A percentile compares a stretch with the other conserved stretches of the same genome.
Evolutionary conservation across 1,284 basidiomycete genomes (phyloP).

Genomic region (Ganoderma multipileum): DNA sequence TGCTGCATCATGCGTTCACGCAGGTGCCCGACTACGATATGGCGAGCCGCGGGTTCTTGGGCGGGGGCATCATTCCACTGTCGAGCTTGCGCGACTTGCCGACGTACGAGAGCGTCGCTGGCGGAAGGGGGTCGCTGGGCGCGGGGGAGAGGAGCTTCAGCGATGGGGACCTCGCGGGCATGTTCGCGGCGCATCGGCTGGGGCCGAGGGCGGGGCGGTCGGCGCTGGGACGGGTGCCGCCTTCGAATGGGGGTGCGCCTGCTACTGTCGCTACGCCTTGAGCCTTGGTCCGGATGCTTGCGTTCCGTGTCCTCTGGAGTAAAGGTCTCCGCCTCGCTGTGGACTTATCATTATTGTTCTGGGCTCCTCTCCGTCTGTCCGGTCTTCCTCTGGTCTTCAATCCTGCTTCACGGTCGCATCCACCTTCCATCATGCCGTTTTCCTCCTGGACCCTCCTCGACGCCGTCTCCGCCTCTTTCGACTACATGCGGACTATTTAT

Average conservation of each 20-base stretch:
- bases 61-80: constrained; percentile 85
- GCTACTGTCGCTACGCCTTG: background rate
- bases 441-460: background rate
- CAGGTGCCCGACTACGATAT: constrained; percentile 87
- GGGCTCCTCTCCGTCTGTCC: background rate
- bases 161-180: constrained; percentile 37
- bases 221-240: background rate
- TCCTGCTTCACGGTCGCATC: background rate
- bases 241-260: background rate
- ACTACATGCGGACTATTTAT: background rate
- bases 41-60: constrained; percentile 77
- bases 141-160: constrained; percentile 37
- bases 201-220: constrained; percentile 5
- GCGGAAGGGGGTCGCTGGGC: constrained; percentile 26
- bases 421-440: too few species aligned
- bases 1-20: constrained; percentile 67
- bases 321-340: background rate
- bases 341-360: constrained; percentile 4
- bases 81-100: constrained; percentile 76
- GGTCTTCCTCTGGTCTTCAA: background rate
- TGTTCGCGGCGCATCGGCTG: constrained; percentile 30
- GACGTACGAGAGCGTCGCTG: constrained; percentile 73
- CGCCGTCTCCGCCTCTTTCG: background rate
- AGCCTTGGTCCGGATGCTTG: background rate
- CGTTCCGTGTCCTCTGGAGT: too few species aligned